Conservation (phyloP, 441 rosid genomes). For the Populus hybrid region DNA sequence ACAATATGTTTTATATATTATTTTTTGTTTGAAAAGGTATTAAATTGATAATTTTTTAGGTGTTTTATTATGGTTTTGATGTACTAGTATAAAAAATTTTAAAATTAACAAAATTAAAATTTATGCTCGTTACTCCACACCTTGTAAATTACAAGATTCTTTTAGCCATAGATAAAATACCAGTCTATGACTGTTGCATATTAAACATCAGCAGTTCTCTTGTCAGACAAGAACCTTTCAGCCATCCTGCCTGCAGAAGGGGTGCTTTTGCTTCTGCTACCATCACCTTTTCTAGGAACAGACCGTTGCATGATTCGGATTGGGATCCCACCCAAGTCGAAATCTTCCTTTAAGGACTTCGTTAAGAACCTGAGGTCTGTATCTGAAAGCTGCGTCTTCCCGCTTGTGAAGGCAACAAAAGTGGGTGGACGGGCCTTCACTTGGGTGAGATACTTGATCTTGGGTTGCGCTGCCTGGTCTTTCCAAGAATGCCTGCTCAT, state of each 20-base stretch:
- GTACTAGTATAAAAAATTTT: too few species aligned
- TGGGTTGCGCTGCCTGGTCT: constrained; percentile 79
- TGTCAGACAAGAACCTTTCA: constrained; percentile 51
- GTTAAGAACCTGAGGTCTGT: constrained; percentile 75
- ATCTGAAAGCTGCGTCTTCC: constrained; percentile 58
- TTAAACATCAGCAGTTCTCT: constrained; percentile 41
- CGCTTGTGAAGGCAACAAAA: constrained; percentile 77
- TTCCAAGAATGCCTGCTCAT: constrained; percentile 98
- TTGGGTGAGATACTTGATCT: constrained; percentile 90
- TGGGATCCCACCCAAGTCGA: constrained; percentile 85
- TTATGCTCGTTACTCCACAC: neutral
- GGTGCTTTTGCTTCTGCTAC: constrained; percentile 26
- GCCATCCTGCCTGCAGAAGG: constrained; percentile 23
- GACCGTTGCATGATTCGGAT: constrained; percentile 78
- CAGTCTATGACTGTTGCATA: neutral
- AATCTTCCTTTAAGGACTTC: constrained; percentile 88
- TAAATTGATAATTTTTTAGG: too few species aligned
- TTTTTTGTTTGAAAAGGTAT: too few species aligned
- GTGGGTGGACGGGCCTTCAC: constrained; percentile 98
- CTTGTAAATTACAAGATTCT: neutral
- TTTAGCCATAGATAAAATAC: neutral
- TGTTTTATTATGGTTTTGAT: too few species aligned
- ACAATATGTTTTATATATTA: too few species aligned
- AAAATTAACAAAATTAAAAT: too few species aligned
- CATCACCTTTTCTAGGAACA: constrained; percentile 29